Evolutionary conservation across 108 stramenopile species (phyloP), one percentile per base, ranked within the genome.

Genomic region (Schizochytrium sp.): DNA sequence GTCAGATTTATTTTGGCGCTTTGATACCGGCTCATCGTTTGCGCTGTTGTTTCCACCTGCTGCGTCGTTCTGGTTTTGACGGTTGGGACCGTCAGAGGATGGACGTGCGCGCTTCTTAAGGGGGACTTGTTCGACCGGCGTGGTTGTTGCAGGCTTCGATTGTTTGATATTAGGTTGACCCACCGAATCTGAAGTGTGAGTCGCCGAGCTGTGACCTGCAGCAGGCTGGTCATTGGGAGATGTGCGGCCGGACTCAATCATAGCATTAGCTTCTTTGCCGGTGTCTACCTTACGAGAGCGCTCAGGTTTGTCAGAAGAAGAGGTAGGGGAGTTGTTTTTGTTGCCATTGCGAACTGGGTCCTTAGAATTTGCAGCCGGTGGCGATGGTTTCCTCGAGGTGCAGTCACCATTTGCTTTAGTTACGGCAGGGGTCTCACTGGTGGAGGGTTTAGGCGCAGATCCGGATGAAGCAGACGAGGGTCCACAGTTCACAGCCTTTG

Each of bases 181-280:
- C 19, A 38, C 12, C 40, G 64, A 69, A 15, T 7, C 64, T 1
- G 64, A 28, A 44, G 64, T 69, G 64, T 69, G 64, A 38, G 64
- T 69, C 42, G 64, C 3, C 42, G 64, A 69, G 64, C 64, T 69
- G 64, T 69, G 64, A 44, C 64, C 64, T 1, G 64, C 64, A 44
- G 64, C 64, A 8, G 64, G 64, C 28, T 69, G 40, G 64, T 69
- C 64, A 8, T 8, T 69, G 19, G 64, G 64, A 38, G 64, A 69
- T 38, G 15, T 44, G 64, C 64, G 64, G 1, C 64, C 64, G 8
- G 64, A 69, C 19, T 69, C 64, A 44, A 44, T 28, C 28, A 28
- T 28, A 28, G 28, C 28, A 28, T 28, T 28, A 28, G 28, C 28
- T 28, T 28, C 28, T 28, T 28, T 28, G 28, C 28, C 28, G 28